Conservation (phyloP, 2,329 filamentous ascomycete species). For the Penicillium sp. region DNA sequence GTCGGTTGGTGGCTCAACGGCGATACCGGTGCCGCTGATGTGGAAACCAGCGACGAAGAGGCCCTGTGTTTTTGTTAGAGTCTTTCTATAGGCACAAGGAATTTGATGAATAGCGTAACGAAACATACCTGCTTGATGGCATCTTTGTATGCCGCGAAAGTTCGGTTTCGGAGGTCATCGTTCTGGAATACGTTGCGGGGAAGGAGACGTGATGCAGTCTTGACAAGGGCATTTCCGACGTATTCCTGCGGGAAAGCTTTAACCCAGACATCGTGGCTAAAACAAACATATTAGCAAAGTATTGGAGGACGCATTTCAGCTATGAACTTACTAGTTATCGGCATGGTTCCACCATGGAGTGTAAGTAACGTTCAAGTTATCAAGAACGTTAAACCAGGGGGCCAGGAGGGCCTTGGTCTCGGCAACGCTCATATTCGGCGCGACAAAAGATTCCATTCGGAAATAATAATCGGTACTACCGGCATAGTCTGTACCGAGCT, state of each 20-base stretch:
- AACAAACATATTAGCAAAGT: background rate
- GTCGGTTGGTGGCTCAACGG: constrained; percentile 16
- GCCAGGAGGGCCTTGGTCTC: constrained; percentile 23
- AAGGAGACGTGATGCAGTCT: constrained; percentile 28
- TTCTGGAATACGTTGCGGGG: constrained; percentile 23
- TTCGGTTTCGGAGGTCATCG: constrained; percentile 16
- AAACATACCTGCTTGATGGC: constrained; percentile 16
- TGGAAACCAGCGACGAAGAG: constrained; percentile 29
- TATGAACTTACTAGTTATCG: constrained; percentile 26
- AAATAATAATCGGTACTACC: constrained; percentile 29
- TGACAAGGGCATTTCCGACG: constrained; percentile 21
- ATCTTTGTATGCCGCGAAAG: constrained; percentile 22
- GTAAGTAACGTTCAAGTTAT: constrained; percentile 22
- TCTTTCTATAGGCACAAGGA: background rate
- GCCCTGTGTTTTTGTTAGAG: constrained; percentile 13
- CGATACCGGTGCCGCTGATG: constrained; percentile 24
- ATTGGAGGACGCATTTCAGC: background rate
- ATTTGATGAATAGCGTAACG: background rate
- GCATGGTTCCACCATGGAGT: constrained; percentile 26
- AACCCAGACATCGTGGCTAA: constrained; percentile 25
- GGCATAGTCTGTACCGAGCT: constrained; percentile 19
- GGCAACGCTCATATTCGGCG: constrained; percentile 25
- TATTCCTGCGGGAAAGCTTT: constrained; percentile 25
- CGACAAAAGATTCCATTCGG: constrained; percentile 30
- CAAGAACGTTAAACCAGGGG: constrained; percentile 25